phyloP scores from a whole-genome alignment of 805 yeast genomes.

The Candida quercuum region DNA sequence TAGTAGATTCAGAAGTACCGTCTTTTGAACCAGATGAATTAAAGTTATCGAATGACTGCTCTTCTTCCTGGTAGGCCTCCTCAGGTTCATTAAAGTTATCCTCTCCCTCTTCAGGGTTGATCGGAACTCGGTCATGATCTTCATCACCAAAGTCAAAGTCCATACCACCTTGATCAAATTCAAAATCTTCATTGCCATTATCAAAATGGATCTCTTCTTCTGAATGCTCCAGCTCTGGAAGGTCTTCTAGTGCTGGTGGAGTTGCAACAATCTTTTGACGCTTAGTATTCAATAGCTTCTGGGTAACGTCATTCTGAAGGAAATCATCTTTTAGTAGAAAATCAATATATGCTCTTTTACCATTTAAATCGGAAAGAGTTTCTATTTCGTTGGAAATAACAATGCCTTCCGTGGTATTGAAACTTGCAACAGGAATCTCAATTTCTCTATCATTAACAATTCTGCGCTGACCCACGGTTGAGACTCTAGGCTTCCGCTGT shows the following conservation, averaged over 20 bases:
- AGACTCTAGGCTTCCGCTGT: constrained; percentile 7
- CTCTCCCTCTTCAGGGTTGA: constrained; percentile 5
- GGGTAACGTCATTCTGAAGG: constrained; percentile 13
- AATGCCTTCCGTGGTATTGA: constrained; percentile 14
- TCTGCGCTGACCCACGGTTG: constrained; percentile 15
- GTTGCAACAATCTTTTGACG: constrained; percentile 14
- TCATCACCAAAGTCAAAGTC: constrained; percentile 33
- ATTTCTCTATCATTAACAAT: constrained; percentile 20
- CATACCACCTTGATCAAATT: constrained; percentile 11
- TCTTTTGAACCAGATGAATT: constrained; percentile 15
- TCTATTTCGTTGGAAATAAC: neutral
- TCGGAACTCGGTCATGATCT: constrained; percentile 18
- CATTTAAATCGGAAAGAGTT: constrained; percentile 6
- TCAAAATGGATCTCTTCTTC: constrained; percentile 9
- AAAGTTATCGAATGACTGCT: constrained; percentile 16
- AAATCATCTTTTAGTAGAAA: constrained; percentile 11
- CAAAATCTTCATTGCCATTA: neutral
- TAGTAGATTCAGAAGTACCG: constrained; percentile 43
- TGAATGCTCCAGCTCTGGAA: constrained; percentile 19
- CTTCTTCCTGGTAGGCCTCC: constrained; percentile 21
- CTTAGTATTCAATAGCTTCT: constrained; percentile 12
- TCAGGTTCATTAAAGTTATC: constrained; percentile 7
- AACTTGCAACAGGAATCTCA: constrained; percentile 19
- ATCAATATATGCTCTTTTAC: constrained; percentile 18
- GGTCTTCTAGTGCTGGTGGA: constrained; percentile 10